phyloP scores from a whole-genome alignment of 352 stramenopile species.

The Phytopythium oedochilum region DNA sequence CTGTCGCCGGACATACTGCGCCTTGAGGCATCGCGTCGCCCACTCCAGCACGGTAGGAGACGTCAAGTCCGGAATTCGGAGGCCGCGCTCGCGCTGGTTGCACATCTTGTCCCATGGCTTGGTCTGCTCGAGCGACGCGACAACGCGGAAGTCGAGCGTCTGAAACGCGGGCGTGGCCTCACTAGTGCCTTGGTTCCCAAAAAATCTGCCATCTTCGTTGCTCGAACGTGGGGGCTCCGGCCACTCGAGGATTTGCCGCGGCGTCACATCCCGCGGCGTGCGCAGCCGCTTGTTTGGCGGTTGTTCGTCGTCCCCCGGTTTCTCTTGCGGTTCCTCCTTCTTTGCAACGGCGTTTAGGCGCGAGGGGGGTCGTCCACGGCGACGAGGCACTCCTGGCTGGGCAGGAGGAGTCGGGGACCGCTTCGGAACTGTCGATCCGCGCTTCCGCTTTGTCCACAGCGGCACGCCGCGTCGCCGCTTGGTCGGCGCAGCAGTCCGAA shows the following conservation, averaged over 20 bases:
- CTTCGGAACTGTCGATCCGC: background rate
- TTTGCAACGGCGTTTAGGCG: background rate
- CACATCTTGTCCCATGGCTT: constrained; percentile 7
- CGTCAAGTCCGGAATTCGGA: background rate
- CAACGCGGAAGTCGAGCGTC: constrained; percentile 4
- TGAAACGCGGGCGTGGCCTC: background rate
- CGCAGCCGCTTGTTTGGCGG: background rate
- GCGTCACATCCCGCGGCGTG: background rate
- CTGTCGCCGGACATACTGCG: background rate
- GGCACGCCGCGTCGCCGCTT: background rate
- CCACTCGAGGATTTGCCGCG: constrained; percentile 3
- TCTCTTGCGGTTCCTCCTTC: background rate
- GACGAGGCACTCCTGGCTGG: background rate
- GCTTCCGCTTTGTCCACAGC: background rate
- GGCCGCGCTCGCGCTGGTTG: background rate
- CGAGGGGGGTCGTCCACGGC: background rate
- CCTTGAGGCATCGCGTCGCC: background rate
- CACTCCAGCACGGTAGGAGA: background rate
- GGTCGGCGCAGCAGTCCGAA: background rate
- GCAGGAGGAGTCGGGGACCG: background rate
- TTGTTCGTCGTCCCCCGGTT: no score
- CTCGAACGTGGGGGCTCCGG: background rate
- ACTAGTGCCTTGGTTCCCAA: background rate
- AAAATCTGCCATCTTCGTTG: background rate
- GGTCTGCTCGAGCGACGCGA: constrained; percentile 2